Evolutionary conservation across 306 rosid species (phyloP).

Genomic region (Pueraria montana): DNA sequence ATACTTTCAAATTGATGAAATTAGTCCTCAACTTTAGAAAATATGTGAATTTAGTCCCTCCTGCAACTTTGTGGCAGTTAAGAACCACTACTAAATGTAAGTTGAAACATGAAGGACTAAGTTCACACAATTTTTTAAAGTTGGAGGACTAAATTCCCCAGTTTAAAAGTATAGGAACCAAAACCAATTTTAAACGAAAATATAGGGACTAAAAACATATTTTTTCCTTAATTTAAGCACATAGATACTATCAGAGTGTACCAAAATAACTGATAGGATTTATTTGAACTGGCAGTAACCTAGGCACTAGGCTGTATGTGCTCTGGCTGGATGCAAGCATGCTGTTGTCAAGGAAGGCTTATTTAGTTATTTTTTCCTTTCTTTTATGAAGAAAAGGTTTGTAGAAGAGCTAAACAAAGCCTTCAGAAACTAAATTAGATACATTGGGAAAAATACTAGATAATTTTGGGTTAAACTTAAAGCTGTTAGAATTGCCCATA

Average conservation of each 20-base stretch:
- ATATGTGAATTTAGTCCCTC: too few species aligned
- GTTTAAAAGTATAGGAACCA: too few species aligned
- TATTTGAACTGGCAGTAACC: conserved; percentile 14
- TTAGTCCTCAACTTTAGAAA: too few species aligned
- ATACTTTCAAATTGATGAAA: too few species aligned
- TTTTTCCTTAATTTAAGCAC: not conserved
- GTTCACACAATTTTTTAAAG: too few species aligned
- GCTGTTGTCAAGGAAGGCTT: conserved; percentile 36
- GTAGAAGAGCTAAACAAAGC: conserved; percentile 28
- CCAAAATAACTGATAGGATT: conserved; percentile 24
- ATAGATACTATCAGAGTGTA: conserved; percentile 8
- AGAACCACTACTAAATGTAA: too few species aligned
- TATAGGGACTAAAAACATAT: too few species aligned
- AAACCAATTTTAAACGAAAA: too few species aligned
- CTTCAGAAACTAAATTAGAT: conserved; percentile 20
- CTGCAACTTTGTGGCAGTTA: too few species aligned
- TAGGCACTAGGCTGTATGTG: conserved; percentile 17
- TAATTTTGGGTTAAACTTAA: not conserved
- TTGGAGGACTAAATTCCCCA: too few species aligned
- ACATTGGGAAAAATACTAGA: not conserved
- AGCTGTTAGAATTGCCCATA: not conserved
- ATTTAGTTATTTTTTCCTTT: conserved; percentile 20
- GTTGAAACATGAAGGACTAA: too few species aligned
- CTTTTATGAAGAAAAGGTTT: conserved; percentile 4
- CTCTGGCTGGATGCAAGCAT: conserved; percentile 31